Conservation (phyloP, 2,329 filamentous ascomycete genomes). For the Alternaria solani region DNA sequence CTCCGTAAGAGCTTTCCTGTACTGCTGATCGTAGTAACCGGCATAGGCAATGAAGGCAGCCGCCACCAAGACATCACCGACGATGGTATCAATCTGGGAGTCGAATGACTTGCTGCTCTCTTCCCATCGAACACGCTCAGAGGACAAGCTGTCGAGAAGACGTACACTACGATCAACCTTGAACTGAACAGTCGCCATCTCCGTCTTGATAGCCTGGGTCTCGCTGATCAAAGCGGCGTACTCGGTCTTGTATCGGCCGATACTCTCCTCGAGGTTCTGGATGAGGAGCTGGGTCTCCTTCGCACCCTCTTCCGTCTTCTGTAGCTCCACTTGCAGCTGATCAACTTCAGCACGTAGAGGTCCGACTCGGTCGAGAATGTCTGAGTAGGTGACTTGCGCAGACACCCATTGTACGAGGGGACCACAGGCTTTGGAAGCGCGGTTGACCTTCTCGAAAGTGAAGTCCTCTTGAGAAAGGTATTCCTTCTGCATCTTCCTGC, state of each 20-base stretch:
- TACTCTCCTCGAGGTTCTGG: constrained; percentile 82
- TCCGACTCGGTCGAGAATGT: constrained; percentile 92
- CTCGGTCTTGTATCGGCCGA: constrained; percentile 93
- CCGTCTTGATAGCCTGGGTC: constrained; percentile 94
- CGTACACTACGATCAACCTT: constrained; percentile 97
- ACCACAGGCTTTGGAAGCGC: constrained; percentile 94
- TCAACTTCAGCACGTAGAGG: constrained; percentile 90
- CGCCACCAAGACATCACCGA: constrained; percentile 95
- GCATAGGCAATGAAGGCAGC: constrained; percentile 96
- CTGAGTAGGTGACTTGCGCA: constrained; percentile 97
- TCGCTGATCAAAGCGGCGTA: constrained; percentile 96
- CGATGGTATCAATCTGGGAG: constrained; percentile 94
- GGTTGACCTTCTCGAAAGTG: constrained; percentile 94
- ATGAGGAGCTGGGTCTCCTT: constrained; percentile 91
- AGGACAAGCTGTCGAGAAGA: constrained; percentile 92
- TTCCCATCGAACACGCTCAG: constrained; percentile 93
- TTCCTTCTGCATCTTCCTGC: constrained; percentile 89
- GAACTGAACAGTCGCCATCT: constrained; percentile 96
- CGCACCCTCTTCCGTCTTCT: constrained; percentile 92
- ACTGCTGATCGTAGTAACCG: constrained; percentile 96
- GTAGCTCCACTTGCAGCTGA: constrained; percentile 83
- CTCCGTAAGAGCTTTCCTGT: constrained; percentile 96
- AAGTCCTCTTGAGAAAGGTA: constrained; percentile 94
- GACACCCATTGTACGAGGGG: constrained; percentile 96
- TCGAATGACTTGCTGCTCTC: constrained; percentile 98